These are phyloP conservation scores for Malassezia equina DNA, from an alignment of 1,284 basidiomycete species.

Conservation along the genomic window DNA sequence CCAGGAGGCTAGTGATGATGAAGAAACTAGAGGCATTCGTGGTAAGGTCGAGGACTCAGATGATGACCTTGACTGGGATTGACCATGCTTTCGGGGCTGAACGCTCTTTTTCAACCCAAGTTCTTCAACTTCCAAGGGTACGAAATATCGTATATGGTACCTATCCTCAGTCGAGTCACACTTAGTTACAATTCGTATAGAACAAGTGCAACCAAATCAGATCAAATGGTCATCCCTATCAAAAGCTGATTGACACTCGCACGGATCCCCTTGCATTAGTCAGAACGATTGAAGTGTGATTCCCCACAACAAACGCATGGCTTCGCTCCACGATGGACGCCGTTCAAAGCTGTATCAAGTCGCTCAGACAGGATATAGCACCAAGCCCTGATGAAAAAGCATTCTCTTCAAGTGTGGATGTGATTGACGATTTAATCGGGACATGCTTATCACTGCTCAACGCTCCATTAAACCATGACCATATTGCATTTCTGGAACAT, in stretches of 20 bases:
- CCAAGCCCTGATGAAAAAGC: background rate
- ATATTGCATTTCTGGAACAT: background rate
- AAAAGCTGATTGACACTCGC: background rate
- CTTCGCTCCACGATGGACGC: background rate
- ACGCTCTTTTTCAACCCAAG: no score
- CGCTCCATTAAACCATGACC: background rate
- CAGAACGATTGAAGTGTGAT: background rate
- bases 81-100: background rate
- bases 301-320: no score
- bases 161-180: no score
- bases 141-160: no score
- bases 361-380: background rate
- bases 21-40: background rate
- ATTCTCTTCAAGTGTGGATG: background rate
- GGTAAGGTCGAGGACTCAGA: slow-evolving; percentile 35
- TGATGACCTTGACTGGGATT: slow-evolving; percentile 46
- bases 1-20: slow-evolving; percentile 17
- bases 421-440: background rate
- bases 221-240: no score
- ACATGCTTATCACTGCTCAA: background rate
- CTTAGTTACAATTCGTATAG: no score
- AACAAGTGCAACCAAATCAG: no score
- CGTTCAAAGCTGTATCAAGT: background rate
- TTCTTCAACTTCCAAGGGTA: no score
- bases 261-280: background rate